Base-by-base conservation (phyloP, 1,284 basidiomycete genomes). In the Apiotrichum siamense region DNA sequence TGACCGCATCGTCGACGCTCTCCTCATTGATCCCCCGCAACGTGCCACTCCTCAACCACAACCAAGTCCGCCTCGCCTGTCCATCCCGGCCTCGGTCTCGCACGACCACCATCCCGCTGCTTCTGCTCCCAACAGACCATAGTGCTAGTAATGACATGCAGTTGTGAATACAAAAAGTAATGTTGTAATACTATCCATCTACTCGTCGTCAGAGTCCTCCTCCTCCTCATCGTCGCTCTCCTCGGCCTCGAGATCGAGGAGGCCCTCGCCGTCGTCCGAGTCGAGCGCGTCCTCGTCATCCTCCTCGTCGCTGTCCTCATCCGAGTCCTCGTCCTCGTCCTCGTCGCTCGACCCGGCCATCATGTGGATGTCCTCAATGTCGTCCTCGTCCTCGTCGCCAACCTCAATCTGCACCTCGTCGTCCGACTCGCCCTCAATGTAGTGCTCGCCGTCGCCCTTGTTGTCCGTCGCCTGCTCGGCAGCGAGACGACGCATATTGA, bases 401-500 rank as follows among this genome's bases (percentile, higher is more conserved):
- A 85, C 85, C 64, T 89, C 87, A 6, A 12, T 54, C 46, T 55
- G 85, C 83, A 73, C 72, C 54, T 73, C 72, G 50, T 72, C 72
- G 29, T 73, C 72, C 47, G 66, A 70, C 54, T 73, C 72, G 42
- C 67, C 72, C 54, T 75, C 71, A 33, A 75, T 65, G 43, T 76
- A 75, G 25, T 69, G 63, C 54, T 73, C 74, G 26, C 75, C 72
- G 35, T 70, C 68, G 29, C 63, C 62, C 53, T 73, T 74, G 47
- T 67, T 51, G 25, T 63, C 58, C 1, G 35, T 27, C 15, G 58
- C 60, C 49, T 65, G 58, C 50, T 65, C 66, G 15, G 72, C 46
- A 49, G 70, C 60, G 51, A 67, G 56, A 13, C 68, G 67, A 7
- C 77, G 82, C 75, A 92, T 81, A 70, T 93, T 87, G 58, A 97